Base-by-base conservation (phyloP, 2,329 filamentous ascomycete species). In the Didymella segeticola region DNA sequence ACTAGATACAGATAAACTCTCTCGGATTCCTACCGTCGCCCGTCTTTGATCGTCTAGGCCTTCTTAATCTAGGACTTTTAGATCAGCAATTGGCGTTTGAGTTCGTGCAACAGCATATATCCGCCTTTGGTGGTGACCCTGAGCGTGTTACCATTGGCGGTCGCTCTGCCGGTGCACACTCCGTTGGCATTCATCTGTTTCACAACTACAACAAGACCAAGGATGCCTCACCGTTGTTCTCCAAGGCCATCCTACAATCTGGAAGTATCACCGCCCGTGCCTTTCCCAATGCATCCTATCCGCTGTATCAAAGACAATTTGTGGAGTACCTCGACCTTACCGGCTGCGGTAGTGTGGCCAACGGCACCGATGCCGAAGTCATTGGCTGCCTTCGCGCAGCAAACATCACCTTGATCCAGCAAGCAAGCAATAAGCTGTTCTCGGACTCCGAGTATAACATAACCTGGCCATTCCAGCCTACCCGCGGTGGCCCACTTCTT, bases 381-480 rank as follows among this genome's bases (percentile, higher is more conserved):
- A 64, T 80, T 0, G 43, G 45, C 3, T 80, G 78, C 45, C 61
- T 80, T 2, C 74, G 75, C 3, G 57, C 64, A 1, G 77, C 72
- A 0, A 68, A 76, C 14, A 66, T 78, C 1, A 47, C 56, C 1
- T 62, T 67, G 1, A 77, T 80, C 15, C 66, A 68, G 43, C 27
- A 72, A 66, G 53, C 76, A 65, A 66, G 69, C 63, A 12, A 69
- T 62, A 29, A 43, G 70, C 4, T 79, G 60, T 60, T 56, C 43
- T 51, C 69, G 2, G 70, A 76, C 0, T 75, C 73, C 0, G 61
- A 74, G 5, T 71, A 71, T 2, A 58, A 63, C n/a, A 63, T 77
- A 17, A 77, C 76, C 0, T 80, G 78, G 78, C 78, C 78, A 0
- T 80, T 79, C 55, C 78, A 80, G 30, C 78, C 78, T 1, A 72